Evolutionary conservation across 2,329 filamentous ascomycete species (phyloP).

Genomic region (Fusarium torreyae): DNA sequence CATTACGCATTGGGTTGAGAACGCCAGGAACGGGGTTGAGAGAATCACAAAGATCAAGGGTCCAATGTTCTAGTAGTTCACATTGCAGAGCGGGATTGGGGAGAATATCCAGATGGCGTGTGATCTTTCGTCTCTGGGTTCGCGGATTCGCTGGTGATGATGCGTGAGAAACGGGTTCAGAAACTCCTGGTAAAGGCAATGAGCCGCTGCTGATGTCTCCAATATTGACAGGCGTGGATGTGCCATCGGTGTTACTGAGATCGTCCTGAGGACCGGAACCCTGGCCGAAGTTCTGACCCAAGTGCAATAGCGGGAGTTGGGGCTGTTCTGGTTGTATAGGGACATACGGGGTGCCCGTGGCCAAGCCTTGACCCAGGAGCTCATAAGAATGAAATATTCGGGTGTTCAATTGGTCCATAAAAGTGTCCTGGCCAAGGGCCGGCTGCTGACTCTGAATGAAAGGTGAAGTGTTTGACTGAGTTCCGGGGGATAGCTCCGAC

Average conservation of each 20-base stretch:
- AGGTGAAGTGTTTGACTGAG: not conserved
- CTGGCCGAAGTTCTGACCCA: not conserved
- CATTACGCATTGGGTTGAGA: constrained; percentile 41
- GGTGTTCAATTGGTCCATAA: constrained; percentile 23
- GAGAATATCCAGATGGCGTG: constrained; percentile 39
- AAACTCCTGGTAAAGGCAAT: not conserved
- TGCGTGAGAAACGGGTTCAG: not conserved
- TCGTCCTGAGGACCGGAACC: not conserved
- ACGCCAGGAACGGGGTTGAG: constrained; percentile 43
- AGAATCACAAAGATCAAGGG: constrained; percentile 43
- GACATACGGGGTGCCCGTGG: constrained; percentile 14
- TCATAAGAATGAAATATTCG: constrained; percentile 45
- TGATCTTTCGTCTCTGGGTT: not conserved
- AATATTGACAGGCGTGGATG: constrained; percentile 11
- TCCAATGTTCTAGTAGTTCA: constrained; percentile 46
- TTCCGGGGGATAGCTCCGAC: not conserved
- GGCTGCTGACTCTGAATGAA: not conserved
- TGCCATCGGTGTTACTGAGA: not conserved
- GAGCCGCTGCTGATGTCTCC: not conserved
- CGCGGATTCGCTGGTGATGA: constrained; percentile 1
- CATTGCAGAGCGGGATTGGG: constrained; percentile 42
- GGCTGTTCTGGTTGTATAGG: not conserved
- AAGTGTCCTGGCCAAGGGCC: constrained; percentile 7
- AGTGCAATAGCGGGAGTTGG: constrained; percentile 11
- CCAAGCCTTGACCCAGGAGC: constrained; percentile 32